Conservation (phyloP, 2,329 filamentous ascomycete genomes). For the Trichoderma hamatum region DNA sequence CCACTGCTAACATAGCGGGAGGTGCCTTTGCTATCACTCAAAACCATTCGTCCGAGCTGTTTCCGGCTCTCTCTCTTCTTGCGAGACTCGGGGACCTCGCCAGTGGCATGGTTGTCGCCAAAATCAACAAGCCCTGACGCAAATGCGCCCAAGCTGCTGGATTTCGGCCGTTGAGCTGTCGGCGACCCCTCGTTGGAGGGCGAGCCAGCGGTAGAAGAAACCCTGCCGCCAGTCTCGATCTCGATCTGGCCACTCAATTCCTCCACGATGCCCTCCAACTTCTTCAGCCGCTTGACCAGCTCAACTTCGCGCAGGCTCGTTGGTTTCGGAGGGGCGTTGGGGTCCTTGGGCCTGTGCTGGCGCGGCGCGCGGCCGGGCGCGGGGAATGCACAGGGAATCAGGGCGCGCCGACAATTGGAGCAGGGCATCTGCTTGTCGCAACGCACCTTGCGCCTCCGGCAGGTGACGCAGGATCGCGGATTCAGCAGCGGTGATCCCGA, state of each 20-base stretch:
- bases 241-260: constrained; percentile 68
- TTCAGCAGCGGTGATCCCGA: constrained; percentile 45
- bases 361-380: constrained; percentile 73
- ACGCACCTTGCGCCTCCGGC: constrained; percentile 66
- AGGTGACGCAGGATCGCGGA: constrained; percentile 55
- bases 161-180: constrained; percentile 24
- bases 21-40: constrained; percentile 69
- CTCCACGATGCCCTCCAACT: constrained; percentile 76
- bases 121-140: constrained; percentile 29
- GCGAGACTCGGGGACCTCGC: constrained; percentile 42
- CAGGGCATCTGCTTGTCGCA: constrained; percentile 80
- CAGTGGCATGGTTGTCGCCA: constrained; percentile 35
- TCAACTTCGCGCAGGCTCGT: constrained; percentile 67
- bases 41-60: constrained; percentile 68
- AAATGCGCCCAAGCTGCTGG: constrained; percentile 26
- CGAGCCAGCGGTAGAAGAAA: constrained; percentile 38
- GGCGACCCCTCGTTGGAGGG: constrained; percentile 29
- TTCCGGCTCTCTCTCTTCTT: constrained; percentile 40
- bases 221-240: constrained; percentile 47
- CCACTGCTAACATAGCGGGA: constrained; percentile 75
- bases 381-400: constrained; percentile 74
- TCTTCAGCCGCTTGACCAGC: constrained; percentile 70
- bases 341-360: constrained; percentile 65
- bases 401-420: constrained; percentile 71
- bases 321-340: constrained; percentile 62